A percentile compares a stretch with the other conserved stretches of the same genome.
These are phyloP conservation scores for Globisporangium apiculatum DNA, from an alignment of 352 stramenopile genomes.

Conservation along the genomic window DNA sequence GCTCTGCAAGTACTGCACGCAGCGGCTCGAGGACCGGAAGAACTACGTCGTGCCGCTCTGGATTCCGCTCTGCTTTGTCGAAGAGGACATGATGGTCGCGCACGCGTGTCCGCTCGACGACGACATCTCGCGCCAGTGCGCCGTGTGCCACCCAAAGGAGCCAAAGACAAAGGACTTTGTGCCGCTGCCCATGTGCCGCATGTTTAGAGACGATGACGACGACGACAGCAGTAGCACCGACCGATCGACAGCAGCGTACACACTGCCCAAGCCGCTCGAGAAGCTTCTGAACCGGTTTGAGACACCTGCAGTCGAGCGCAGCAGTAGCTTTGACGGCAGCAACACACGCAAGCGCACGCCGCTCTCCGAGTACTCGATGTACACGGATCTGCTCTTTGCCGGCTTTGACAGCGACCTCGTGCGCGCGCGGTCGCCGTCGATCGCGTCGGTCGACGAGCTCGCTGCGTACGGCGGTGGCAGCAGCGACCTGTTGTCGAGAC, in stretches of 20 bases:
- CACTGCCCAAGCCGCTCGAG: conserved; percentile 60
- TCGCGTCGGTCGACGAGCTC: conserved; percentile 42
- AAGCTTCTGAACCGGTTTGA: conserved; percentile 46
- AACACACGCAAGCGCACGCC: conserved; percentile 11
- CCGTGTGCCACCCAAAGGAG: conserved; percentile 46
- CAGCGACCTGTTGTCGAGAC: conserved; percentile 24
- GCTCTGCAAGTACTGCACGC: conserved; percentile 62
- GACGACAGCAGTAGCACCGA: background rate
- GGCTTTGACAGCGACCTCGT: conserved; percentile 63
- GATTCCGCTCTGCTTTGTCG: conserved; percentile 80
- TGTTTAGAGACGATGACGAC: conserved; percentile 50
- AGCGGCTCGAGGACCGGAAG: conserved; percentile 50
- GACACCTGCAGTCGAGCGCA: conserved; percentile 1
- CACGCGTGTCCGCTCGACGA: conserved; percentile 62
- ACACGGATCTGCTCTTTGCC: conserved; percentile 46
- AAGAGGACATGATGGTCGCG: conserved; percentile 69
- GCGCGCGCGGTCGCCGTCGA: conserved; percentile 46
- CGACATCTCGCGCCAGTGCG: conserved; percentile 57
- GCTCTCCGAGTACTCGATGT: conserved; percentile 33
- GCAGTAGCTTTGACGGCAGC: too few species aligned
- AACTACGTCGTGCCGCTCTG: conserved; percentile 72
- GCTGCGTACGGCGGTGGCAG: conserved; percentile 22
- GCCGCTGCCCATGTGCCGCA: conserved; percentile 66
- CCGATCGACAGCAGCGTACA: conserved; percentile 14
- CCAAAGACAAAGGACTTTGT: conserved; percentile 50